Evolutionary conservation across 2,329 filamentous ascomycete species (phyloP).

Genomic region (Emericellopsis atlantica): DNA sequence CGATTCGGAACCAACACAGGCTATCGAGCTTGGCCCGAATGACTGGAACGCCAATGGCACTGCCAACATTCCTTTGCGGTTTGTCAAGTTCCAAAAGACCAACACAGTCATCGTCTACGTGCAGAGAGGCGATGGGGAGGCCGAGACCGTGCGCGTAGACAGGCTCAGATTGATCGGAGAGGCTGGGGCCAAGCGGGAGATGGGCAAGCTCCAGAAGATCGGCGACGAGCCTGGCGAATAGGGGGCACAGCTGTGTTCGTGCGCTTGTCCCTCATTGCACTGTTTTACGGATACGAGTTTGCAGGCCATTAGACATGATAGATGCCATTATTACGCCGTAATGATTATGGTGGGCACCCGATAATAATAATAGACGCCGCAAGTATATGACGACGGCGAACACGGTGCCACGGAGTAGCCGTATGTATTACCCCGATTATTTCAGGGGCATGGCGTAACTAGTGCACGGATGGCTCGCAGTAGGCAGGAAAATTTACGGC

Average conservation of each 20-base stretch:
- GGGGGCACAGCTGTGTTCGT: not conserved
- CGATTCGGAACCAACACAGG: conserved; percentile 69
- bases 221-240: conserved; percentile 51
- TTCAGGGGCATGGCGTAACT: no score
- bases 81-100: conserved; percentile 96
- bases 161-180: conserved; percentile 74
- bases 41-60: conserved; percentile 79
- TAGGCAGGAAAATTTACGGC: no score
- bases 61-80: conserved; percentile 61
- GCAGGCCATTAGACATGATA: no score
- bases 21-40: conserved; percentile 56
- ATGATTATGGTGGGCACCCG: no score
- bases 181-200: conserved; percentile 78
- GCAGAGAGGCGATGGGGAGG: conserved; percentile 69
- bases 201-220: conserved; percentile 93
- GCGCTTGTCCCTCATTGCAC: not conserved
- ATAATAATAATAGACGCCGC: no score
- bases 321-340: no score
- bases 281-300: no score
- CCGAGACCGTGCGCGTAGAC: conserved; percentile 77
- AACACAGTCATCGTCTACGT: conserved; percentile 80
- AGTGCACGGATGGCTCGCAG: no score
- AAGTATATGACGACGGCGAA: no score
- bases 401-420: no score
- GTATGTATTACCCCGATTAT: no score